Percentiles rank a stretch among this genome's conserved stretches.
These are phyloP conservation scores for Pholiota molesta DNA, from an alignment of 768 basidiomycete species.

Conservation along the genomic window DNA sequence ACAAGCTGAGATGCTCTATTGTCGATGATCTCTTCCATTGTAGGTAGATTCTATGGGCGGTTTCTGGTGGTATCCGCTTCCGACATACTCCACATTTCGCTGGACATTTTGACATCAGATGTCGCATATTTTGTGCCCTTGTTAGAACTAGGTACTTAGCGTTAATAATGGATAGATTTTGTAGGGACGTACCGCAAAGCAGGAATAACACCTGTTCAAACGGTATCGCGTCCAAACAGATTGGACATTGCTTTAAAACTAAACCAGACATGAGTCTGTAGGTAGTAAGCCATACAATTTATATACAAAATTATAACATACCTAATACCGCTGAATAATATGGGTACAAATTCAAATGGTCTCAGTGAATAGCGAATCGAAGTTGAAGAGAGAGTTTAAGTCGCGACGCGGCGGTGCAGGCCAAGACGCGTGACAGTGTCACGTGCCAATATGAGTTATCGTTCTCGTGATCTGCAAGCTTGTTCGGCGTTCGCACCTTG, in stretches of 20 bases:
- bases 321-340: no score
- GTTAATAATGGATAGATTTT: neutral
- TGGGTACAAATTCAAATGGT: no score
- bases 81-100: conserved; percentile 7
- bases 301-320: no score
- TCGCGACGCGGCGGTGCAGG: no score
- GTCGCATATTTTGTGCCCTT: conserved; percentile 7
- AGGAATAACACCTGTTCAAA: conserved; percentile 3
- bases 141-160: neutral
- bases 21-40: conserved; percentile 1
- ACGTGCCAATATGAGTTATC: conserved; percentile 24
- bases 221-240: conserved; percentile 2
- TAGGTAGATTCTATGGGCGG: conserved; percentile 10
- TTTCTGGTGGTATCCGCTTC: neutral
- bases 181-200: conserved; percentile 2
- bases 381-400: no score
- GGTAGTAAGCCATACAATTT: neutral
- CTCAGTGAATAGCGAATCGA: neutral
- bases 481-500: conserved; percentile 44
- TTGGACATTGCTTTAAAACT: neutral
- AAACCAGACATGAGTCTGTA: neutral
- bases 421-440: conserved; percentile 12
- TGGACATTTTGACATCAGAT: conserved; percentile 5
- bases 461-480: conserved; percentile 29
- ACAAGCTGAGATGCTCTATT: neutral